Evolutionary conservation across 2,329 filamentous ascomycete species (phyloP).

Genomic region (Thelonectria discophora): DNA sequence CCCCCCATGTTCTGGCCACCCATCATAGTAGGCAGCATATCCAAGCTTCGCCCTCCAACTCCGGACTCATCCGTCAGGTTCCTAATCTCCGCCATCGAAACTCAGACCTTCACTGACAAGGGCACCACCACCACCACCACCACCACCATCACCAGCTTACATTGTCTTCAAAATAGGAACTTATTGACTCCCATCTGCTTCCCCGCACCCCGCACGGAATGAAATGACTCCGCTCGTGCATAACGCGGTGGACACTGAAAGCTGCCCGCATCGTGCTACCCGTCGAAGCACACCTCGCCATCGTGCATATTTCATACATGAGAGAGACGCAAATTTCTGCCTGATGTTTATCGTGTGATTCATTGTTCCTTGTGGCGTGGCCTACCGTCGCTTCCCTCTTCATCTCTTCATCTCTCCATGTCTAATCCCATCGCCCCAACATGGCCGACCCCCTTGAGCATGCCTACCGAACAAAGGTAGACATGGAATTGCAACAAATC

Average conservation of each 20-base stretch:
- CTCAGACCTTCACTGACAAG: background rate
- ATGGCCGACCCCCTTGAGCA: no score
- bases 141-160: background rate
- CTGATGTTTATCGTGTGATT: background rate
- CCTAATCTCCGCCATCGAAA: background rate
- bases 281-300: no score
- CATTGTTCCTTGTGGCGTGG: background rate
- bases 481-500: background rate
- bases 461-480: no score
- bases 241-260: background rate
- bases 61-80: background rate
- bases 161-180: background rate
- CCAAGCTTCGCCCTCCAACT: background rate
- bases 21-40: background rate
- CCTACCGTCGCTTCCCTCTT: background rate
- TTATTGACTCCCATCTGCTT: constrained; percentile 11
- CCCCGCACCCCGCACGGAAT: constrained; percentile 21
- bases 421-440: background rate
- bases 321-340: background rate
- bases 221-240: constrained; percentile 21
- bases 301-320: no score
- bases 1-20: background rate
- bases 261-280: constrained; percentile 9
- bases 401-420: background rate
- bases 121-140: no score